Conservation (phyloP, 2,329 filamentous ascomycete species). For the Alternaria infectoria region DNA sequence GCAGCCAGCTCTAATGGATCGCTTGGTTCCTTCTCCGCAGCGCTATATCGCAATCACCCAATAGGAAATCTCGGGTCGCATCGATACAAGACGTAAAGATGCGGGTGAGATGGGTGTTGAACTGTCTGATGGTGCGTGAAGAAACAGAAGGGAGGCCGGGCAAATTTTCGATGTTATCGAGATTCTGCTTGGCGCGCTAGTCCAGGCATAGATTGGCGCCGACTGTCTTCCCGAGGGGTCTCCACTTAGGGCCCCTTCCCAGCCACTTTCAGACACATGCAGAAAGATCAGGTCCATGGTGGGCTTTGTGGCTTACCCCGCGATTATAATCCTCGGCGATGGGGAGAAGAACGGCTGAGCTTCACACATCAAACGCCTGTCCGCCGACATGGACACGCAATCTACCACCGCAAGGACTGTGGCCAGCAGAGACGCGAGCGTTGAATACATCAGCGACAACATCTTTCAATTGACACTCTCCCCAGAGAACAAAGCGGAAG, state of each 20-base stretch:
- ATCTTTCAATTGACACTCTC: conserved; percentile 15
- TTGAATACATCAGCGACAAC: conserved; percentile 4
- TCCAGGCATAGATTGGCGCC: not conserved
- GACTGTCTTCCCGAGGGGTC: not conserved
- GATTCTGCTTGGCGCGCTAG: conserved; percentile 15
- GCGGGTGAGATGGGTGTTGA: conserved; percentile 46
- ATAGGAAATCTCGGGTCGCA: conserved; percentile 37
- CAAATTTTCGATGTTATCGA: conserved; percentile 31
- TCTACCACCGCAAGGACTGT: not conserved
- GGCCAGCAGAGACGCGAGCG: not conserved
- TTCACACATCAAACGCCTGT: not conserved
- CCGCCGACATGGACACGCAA: not conserved
- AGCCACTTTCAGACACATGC: not conserved
- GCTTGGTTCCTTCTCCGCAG: conserved; percentile 63
- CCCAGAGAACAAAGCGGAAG: conserved; percentile 14
- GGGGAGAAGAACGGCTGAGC: not conserved
- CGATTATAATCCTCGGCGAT: not conserved
- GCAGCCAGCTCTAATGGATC: conserved; percentile 77
- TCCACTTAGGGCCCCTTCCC: not conserved
- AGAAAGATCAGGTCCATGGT: not conserved
- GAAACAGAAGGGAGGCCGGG: conserved; percentile 15
- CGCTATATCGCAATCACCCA: conserved; percentile 63
- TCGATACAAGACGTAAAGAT: conserved; percentile 49
- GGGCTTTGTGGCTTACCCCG: not conserved
- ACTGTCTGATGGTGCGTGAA: conserved; percentile 50